Base-by-base conservation (phyloP, 2,329 filamentous ascomycete species). In the Dendryphion nanum region DNA sequence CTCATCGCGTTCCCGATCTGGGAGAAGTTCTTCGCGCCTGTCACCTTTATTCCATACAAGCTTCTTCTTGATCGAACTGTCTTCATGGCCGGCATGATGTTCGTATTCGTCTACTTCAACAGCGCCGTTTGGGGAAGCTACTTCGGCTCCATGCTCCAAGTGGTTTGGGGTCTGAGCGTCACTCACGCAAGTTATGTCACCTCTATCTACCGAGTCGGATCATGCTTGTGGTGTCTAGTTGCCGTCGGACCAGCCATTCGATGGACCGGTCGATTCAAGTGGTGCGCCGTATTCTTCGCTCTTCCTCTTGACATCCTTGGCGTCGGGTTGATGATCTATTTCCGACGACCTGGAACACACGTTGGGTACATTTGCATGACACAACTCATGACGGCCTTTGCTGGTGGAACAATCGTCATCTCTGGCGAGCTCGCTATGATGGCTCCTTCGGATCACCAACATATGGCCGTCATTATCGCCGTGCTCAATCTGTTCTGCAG, bases 401-500 rank as follows among this genome's bases (percentile, higher is more conserved):
- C 44, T n/a, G 48, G 48, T 23, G 50, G 51, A 13, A 57, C 40
- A 1, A 51, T 57, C 6, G 50, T 55, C 18, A 52, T 57, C 28
- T 45, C 44, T 2, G 50, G 44, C 7, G 42, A 54, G 35, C 18
- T 51, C n/a, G 45, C 48, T 3, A 51, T 50, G 42, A 46, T 51
- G 43, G 50, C 42, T 7, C 41, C 45, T 6, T 45, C 48, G 0
- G 45, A 47, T 13, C 50, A 53, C 16, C 43, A 53, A 31, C 45
- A 53, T 18, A 41, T 45, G 24, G 48, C 50, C 3, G 44, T 49
- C 31, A 42, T 51, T 15, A 41, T 54, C 21, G 51, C 51, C 5
- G 69, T 85, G 42, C 70, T 81, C 33, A 71, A 76, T n/a, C 73
- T 84, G 8, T 76, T 79, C 30, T 72, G 76, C 48, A 76, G 74